Percentiles rank a stretch among this genome's conserved stretches.
These are phyloP conservation scores for Pythium utonaiense DNA, from an alignment of 352 stramenopile genomes.

Conservation along the genomic window DNA sequence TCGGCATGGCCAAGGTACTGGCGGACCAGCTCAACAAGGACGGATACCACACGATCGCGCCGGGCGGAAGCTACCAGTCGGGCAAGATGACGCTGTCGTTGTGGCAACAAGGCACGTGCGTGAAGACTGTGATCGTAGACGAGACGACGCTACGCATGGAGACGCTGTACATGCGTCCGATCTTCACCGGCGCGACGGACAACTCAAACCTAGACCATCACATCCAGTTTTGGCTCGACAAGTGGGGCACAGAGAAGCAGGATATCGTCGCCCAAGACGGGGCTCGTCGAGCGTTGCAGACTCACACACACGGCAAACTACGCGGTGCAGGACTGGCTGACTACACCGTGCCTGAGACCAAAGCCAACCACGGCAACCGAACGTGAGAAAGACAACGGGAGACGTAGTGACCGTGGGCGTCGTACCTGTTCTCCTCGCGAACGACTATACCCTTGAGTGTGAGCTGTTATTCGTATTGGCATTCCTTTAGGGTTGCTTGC, in stretches of 20 bases:
- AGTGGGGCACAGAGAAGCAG: conserved; percentile 31
- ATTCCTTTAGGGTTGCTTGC: too few species aligned
- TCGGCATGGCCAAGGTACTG: conserved; percentile 32
- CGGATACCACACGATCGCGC: conserved; percentile 31
- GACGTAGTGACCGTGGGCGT: too few species aligned
- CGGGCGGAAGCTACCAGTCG: conserved; percentile 29
- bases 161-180: conserved; percentile 49
- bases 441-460: too few species aligned
- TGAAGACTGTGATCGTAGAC: conserved; percentile 35
- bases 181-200: conserved; percentile 46
- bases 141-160: conserved; percentile 34
- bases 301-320: too few species aligned
- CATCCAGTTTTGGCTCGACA: conserved; percentile 51
- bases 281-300: neutral
- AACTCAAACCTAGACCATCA: conserved; percentile 43
- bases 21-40: conserved; percentile 32
- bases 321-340: too few species aligned
- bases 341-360: too few species aligned
- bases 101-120: conserved; percentile 47
- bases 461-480: too few species aligned
- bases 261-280: conserved; percentile 16
- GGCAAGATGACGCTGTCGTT: conserved; percentile 42
- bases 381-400: too few species aligned
- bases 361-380: too few species aligned
- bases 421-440: too few species aligned